These are phyloP conservation scores for Arbutus unedo DNA, from an alignment of 148 eudicot genomes.

Conservation along the genomic window DNA sequence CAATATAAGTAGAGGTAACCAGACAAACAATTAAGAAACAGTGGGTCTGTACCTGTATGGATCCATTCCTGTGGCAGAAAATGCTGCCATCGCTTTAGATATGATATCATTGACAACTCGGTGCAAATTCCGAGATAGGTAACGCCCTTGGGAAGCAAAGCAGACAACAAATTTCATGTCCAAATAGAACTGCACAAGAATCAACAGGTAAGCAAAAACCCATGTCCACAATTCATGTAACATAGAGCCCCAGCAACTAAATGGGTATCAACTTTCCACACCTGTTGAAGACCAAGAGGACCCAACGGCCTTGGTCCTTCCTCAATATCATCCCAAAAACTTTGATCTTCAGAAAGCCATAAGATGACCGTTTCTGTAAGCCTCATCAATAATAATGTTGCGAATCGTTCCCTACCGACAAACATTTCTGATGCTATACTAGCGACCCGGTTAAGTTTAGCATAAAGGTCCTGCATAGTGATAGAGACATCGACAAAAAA, in stretches of 20 bases:
- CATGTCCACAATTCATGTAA: neutral
- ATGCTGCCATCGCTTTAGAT: conserved; percentile 75
- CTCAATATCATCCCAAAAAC: conserved; percentile 45
- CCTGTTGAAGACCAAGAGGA: conserved; percentile 81
- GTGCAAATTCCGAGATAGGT: conserved; percentile 80
- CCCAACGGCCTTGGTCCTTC: conserved; percentile 62
- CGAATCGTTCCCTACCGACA: conserved; percentile 82
- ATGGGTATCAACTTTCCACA: no score
- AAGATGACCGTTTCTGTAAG: conserved; percentile 79
- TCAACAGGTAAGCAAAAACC: neutral
- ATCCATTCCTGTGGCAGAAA: conserved; percentile 74
- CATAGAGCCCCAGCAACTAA: neutral
- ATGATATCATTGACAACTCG: conserved; percentile 76
- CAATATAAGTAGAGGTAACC: neutral
- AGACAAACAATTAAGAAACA: neutral
- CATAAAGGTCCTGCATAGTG: no score
- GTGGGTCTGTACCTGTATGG: conserved; percentile 37
- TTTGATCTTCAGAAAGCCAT: conserved; percentile 68
- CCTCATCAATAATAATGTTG: conserved; percentile 76
- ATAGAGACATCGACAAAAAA: neutral
- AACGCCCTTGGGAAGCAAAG: conserved; percentile 93
- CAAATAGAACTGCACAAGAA: conserved; percentile 67
- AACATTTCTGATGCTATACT: conserved; percentile 75
- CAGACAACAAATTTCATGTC: conserved; percentile 97
- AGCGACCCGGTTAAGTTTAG: conserved; percentile 57